Base-by-base conservation (phyloP, 805 yeast genomes). In the Candida berthetii region DNA sequence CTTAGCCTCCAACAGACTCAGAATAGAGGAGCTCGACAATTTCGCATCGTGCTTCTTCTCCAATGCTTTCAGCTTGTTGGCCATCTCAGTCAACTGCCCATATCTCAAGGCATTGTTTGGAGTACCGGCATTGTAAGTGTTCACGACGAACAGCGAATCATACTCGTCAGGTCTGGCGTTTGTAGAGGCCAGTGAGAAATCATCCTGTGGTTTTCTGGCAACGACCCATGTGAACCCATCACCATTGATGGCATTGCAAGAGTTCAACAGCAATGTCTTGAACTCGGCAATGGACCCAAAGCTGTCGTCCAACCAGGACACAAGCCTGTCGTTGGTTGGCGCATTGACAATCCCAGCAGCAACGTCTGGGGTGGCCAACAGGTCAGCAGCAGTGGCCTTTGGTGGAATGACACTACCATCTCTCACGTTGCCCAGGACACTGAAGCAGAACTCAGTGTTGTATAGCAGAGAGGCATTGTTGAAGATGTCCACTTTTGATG, bases 191-290 rank as follows among this genome's bases (percentile, higher is more conserved):
- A 45, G 39, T 54, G 56, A 43, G 46, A 25, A 44, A 36, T 39
- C 39, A 37, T 43, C 52, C 17, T 53, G 28, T 15, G 47, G 47
- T 42, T 59, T 56, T 45, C 69, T 64, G 9, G 91, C 95, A 18
- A 89, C 82, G 16, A 93, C 67, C 93, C 97, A 93, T 10, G 90
- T 85, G 62, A 74, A 80, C 3, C 99, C 99, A 61, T 87, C 91
- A 39, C 98, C 97, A 46, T 82, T 78, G 46, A 88, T 76, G 4
- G 83, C 74, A 38, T 69, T 64, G 10, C 91, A 87, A 1, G 93
- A 79, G 43, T 77, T 74, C 44, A 85, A 56, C 35, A 93, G 61
- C 37, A 86, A 71, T 1, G 85, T 76, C 50, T 84, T 74, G 58
- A 93, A 82, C 58, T 88, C 95, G 14, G 73, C 76, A 9, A 87